These are phyloP conservation scores for Lojkania enalia DNA, from an alignment of 2,329 filamentous ascomycete genomes.

Conservation along the genomic window DNA sequence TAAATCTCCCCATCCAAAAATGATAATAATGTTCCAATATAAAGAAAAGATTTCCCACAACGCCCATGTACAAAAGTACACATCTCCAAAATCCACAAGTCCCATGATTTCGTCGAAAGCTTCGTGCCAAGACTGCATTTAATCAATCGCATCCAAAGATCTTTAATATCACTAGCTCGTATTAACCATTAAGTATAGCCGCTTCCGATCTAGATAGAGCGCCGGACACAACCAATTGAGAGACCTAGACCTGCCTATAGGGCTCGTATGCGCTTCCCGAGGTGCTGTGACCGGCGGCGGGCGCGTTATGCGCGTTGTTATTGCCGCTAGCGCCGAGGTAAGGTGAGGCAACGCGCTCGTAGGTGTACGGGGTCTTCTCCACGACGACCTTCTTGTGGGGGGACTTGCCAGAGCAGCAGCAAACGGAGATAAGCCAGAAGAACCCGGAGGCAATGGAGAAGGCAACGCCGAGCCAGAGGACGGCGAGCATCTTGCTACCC, in stretches of 20 bases:
- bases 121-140: too few species aligned
- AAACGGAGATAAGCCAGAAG: slow-evolving; percentile 91
- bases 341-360: slow-evolving; percentile 57
- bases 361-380: slow-evolving; percentile 65
- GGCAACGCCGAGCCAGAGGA: slow-evolving; percentile 78
- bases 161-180: too few species aligned
- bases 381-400: slow-evolving; percentile 52
- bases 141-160: too few species aligned
- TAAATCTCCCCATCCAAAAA: too few species aligned
- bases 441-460: slow-evolving; percentile 75
- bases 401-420: slow-evolving; percentile 80
- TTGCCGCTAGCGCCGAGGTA: slow-evolving; percentile 42
- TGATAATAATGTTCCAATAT: too few species aligned
- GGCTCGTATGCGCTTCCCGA: slow-evolving; percentile 48
- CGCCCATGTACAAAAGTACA: too few species aligned
- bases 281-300: slow-evolving; percentile 25
- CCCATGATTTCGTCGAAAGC: too few species aligned
- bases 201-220: too few species aligned
- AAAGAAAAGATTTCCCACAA: too few species aligned
- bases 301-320: slow-evolving; percentile 24
- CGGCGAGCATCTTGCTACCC: slow-evolving; percentile 69
- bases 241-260: slow-evolving; percentile 40
- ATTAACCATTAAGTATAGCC: too few species aligned
- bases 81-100: too few species aligned
- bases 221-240: too few species aligned